These are phyloP conservation scores for Oryza rufipogon DNA, from an alignment of 176 grass and related monocot genomes.

Conservation along the genomic window DNA sequence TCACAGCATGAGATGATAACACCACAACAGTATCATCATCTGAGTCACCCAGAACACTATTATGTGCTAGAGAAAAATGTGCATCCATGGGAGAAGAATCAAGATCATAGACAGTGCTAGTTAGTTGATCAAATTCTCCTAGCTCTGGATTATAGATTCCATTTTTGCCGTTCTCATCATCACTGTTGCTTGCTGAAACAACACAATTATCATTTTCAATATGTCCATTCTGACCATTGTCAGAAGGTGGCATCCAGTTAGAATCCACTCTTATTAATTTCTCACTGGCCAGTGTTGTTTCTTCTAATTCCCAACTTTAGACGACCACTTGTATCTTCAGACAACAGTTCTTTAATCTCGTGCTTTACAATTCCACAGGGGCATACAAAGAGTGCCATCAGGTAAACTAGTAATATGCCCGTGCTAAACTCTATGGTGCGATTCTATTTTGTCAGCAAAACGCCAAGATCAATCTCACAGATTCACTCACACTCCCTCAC, in stretches of 20 bases:
- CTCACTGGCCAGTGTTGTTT: conserved; percentile 50
- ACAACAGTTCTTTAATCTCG: conserved; percentile 50
- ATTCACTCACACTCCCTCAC: too few species aligned
- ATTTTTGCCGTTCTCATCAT: conserved; percentile 25
- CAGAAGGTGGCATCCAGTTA: too few species aligned
- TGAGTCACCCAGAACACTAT: conserved; percentile 85
- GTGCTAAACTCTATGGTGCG: too few species aligned
- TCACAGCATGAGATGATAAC: conserved; percentile 53
- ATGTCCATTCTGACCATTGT: neutral
- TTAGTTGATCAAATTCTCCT: conserved; percentile 31
- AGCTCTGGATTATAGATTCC: conserved; percentile 41
- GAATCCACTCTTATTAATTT: conserved; percentile 37
- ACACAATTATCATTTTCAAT: conserved; percentile 36
- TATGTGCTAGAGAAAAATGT: conserved; percentile 42
- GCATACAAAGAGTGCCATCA: conserved; percentile 67
- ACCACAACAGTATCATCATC: conserved; percentile 79
- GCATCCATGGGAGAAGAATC: conserved; percentile 49
- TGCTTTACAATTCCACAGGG: conserved; percentile 32
- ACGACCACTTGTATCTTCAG: conserved; percentile 28
- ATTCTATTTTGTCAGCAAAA: too few species aligned
- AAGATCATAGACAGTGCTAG: conserved; percentile 41
- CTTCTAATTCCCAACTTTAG: conserved; percentile 62
- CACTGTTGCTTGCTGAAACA: conserved; percentile 34
- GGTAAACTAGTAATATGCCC: conserved; percentile 31
- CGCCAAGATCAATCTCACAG: too few species aligned